Conservation (phyloP, 2,329 filamentous ascomycete genomes). For the Bipolaris oryzae region DNA sequence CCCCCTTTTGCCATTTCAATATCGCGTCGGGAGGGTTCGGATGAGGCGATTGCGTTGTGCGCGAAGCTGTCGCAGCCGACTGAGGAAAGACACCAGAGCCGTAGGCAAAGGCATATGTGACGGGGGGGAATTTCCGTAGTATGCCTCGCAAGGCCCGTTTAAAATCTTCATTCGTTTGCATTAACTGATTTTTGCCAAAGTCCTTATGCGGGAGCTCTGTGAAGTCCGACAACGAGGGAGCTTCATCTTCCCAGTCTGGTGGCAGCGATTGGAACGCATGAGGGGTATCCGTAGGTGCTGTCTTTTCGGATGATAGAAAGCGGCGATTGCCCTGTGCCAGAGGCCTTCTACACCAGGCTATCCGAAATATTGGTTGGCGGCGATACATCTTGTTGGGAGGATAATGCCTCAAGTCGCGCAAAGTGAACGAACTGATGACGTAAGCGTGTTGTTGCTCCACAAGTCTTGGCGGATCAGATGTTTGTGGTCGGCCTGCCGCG, state of each 20-base stretch:
- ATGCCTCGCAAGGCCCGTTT: constrained; percentile 88
- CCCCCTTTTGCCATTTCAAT: constrained; percentile 81
- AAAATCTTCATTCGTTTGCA: constrained; percentile 90
- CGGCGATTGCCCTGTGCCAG: constrained; percentile 32
- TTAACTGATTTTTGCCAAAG: constrained; percentile 96
- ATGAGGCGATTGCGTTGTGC: constrained; percentile 70
- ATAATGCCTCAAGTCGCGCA: constrained; percentile 28
- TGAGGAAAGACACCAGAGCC: constrained; percentile 96
- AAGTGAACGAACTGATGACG: constrained; percentile 31
- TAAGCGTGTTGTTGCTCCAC: constrained; percentile 24
- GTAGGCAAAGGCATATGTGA: constrained; percentile 96
- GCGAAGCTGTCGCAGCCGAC: constrained; percentile 55
- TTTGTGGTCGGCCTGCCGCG: constrained; percentile 17
- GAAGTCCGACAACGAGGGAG: constrained; percentile 74
- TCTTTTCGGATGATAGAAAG: constrained; percentile 34
- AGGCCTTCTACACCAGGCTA: constrained; percentile 35
- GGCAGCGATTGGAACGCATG: constrained; percentile 47
- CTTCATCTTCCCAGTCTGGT: constrained; percentile 74
- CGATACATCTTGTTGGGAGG: constrained; percentile 40
- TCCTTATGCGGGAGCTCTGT: constrained; percentile 72
- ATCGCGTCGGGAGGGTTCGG: constrained; percentile 82
- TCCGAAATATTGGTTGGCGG: constrained; percentile 36
- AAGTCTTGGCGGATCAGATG: constrained; percentile 17
- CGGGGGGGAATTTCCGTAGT: constrained; percentile 91
- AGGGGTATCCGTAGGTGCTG: constrained; percentile 24